Base-by-base conservation (phyloP, 257 asterid genomes). In the Striga asiatica region DNA sequence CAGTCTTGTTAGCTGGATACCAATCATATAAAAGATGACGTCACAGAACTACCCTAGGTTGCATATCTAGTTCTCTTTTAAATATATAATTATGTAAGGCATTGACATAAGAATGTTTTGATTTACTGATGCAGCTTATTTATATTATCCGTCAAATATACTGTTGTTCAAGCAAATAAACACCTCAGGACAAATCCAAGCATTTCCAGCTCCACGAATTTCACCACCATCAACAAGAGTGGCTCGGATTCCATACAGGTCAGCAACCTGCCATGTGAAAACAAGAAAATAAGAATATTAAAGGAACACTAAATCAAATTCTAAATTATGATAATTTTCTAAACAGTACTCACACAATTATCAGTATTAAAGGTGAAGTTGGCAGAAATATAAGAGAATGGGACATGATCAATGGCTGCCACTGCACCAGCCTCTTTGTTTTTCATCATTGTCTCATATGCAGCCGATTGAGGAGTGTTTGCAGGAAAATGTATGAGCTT, bases 111-210 rank as follows among this genome's bases (percentile, higher is more conserved):
- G 11, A n/a, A 35, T 16, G 0, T 35, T 16, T 27, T 38, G 19
- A 38, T 38, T 38, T n/a, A 38, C 46, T 38, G 46, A 38, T 13
- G 46, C 19, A 38, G 46, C 46, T 38, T 5, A 39, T 21, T 29
- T 5, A 42, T 39, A 37, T 56, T 38, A 11, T 34, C 16, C 52
- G 48, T 20, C n/a, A 68, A 50, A 22, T 52, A 58, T 32, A 49
- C 50, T 56, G 69, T 60, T 57, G 48, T 56, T 54, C 25, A 67
- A 37, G 65, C 38, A 77, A 71, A 76, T 47, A 66, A 72, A 38
- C 64, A 92, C 98, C 98, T 92, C 98, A 51, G 98, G 98, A 62
- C 97, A 92, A 56, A 92, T 92, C 98, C 98, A 92, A n/a, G 97
- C 94, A 77, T 92, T 92, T 50, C 98, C 98, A 3, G 98, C 98